phyloP scores from a whole-genome alignment of 352 stramenopile genomes.

The Globisporangium nodosum region DNA sequence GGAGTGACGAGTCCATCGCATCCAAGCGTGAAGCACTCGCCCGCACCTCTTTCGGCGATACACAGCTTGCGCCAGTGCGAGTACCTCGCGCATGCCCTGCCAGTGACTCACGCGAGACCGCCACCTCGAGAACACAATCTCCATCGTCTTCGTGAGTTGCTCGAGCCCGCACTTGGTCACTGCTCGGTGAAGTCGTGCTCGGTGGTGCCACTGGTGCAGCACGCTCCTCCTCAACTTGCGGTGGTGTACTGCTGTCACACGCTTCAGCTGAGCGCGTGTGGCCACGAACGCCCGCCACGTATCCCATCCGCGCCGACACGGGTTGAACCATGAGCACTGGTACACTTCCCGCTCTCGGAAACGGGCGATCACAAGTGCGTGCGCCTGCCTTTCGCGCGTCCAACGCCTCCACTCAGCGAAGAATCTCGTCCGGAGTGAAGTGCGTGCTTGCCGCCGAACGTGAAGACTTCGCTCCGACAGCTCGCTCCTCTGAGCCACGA shows the following conservation, averaged over 20 bases:
- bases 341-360: conserved; percentile 11
- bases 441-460: conserved; percentile 18
- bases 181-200: background rate
- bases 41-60: conserved; percentile 17
- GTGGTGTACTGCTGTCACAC: background rate
- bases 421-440: conserved; percentile 14
- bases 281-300: conserved; percentile 13
- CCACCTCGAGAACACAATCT: conserved; percentile 16
- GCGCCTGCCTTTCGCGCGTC: background rate
- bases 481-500: conserved; percentile 20
- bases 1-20: background rate
- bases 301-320: conserved; percentile 20
- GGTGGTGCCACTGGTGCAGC: conserved; percentile 3
- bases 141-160: background rate
- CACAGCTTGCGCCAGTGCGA: conserved; percentile 15
- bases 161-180: conserved; percentile 8
- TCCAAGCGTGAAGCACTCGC: conserved; percentile 19
- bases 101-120: conserved; percentile 16
- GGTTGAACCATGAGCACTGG: conserved; percentile 23
- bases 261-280: background rate
- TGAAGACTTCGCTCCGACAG: conserved; percentile 14
- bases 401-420: conserved; percentile 20
- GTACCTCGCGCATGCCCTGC: conserved; percentile 20
- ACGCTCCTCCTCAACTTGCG: background rate
- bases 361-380: background rate